Base-by-base conservation (phyloP, 305 asterid species). In the Withania somnifera region DNA sequence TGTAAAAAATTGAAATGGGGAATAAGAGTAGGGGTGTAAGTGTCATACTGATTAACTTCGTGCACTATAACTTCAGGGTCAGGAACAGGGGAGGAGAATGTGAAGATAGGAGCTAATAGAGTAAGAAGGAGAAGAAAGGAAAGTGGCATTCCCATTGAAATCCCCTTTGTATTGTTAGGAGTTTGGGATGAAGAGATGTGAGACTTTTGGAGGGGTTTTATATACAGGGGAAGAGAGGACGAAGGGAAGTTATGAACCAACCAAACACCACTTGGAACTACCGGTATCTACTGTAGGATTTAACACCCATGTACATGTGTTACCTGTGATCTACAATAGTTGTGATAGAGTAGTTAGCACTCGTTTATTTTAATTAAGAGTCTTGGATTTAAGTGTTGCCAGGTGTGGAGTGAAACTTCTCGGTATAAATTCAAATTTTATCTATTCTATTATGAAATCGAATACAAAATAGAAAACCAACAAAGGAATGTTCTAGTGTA, bases 1-100 rank as follows among this genome's bases (percentile, higher is more conserved):
- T 60, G 68, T 24, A 1, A 58, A 58, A 4, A 56, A 58, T 22
- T 24, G 67, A 58, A 57, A 24, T 58, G 36, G 17, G 34, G 78
- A 42, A 30, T 45, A 73, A 24, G 17, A 19, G 45, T 75, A 15
- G 50, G 26, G 15, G 56, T 13, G 45, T 75, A 15, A 73, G 26
- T 20, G 56, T 13, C 96, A 73, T 90, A 94, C 98, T 90, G 87
- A 78, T 92, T 86, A 53, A 94, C 97, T 89, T 91, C 90, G 81
- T 90, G 95, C 13, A 87, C 96, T 40, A 91, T 84, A 52, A 85
- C 66, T 82, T 94, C 94, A 85, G 98, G 97, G 81, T 94, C 91
- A 77, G 88, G 88, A 64, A 91, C 83, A 63, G 90, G 90, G 32
- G 91, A 87, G 71, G 89, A 86, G 81, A 84, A 80, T 71, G 90